Conservation (phyloP, 352 stramenopile genomes). For the Globisporangium spiculum region DNA sequence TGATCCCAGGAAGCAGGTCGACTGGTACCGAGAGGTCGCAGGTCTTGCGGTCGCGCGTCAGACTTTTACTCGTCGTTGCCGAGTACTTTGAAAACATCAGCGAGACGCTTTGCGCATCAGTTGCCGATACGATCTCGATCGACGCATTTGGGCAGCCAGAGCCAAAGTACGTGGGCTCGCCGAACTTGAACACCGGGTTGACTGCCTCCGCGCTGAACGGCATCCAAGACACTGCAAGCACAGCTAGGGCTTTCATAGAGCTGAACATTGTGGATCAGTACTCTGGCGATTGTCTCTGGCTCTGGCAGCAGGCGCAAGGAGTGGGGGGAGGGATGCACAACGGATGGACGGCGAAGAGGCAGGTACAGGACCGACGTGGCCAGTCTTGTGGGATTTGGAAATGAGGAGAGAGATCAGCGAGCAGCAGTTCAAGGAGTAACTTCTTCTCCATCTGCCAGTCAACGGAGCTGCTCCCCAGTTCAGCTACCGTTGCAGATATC, state of each 20-base stretch:
- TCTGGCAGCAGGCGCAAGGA: background rate
- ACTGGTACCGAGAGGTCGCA: conserved; percentile 31
- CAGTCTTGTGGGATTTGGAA: conserved; percentile 4
- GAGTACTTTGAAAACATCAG: conserved; percentile 33
- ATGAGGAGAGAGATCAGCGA: background rate
- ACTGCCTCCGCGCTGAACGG: background rate
- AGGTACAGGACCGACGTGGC: background rate
- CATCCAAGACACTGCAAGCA: background rate
- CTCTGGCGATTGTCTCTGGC: background rate
- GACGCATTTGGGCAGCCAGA: conserved; percentile 31
- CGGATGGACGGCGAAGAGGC: background rate
- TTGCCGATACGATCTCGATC: conserved; percentile 22
- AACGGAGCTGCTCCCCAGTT: background rate
- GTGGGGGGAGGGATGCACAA: background rate
- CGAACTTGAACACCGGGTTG: conserved; percentile 20
- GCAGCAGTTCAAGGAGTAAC: background rate
- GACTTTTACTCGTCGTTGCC: conserved; percentile 11
- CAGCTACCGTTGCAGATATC: conserved; percentile 3
- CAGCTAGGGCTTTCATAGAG: background rate
- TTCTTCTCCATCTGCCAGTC: background rate
- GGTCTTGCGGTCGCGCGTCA: conserved; percentile 19
- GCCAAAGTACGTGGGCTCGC: conserved; percentile 28
- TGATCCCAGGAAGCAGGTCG: conserved; percentile 20
- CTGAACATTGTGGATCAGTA: background rate
- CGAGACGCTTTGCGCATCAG: conserved; percentile 32